Base-by-base conservation (phyloP, 1,284 basidiomycete genomes). In the Malassezia globosa region DNA sequence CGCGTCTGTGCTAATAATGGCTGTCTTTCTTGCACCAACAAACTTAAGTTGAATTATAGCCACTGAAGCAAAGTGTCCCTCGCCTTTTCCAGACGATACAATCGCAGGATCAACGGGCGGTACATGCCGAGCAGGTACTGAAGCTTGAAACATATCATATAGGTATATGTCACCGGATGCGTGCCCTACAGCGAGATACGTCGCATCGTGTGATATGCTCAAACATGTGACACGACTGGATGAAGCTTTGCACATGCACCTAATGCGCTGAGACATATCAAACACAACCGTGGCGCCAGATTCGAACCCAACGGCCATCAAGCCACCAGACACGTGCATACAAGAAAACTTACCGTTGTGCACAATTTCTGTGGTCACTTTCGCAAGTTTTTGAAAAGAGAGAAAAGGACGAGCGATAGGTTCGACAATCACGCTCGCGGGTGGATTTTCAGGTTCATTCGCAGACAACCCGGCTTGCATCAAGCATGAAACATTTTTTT, bases 1-100 rank as follows among this genome's bases (percentile, higher is more conserved):
- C 52, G 90, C 85, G 69, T 97, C 94, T 1, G 87, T 86, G 8
- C 84, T 85, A 29, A 96, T 81, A 42, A 97, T 80, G 2, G 88
- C 89, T 1, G 94, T 97, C 66, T 95, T 92, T 31, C 92, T 79
- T 14, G 82, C 82, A 6, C 87, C 88, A n/a, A 97, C 81, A 64
- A 97, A 99, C 10, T 82, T 83, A 37, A 99, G 75, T 60, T 80
- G 84, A 49, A 85, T 76, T 41, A 99, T 89, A n/a, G 81, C 78
- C 2, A 84, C 84, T n/a, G 84, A 84, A 16, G 77, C 71, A 7
- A 97, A 74, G 69, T 99, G 94, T 0, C 94, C 94, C 73, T 97
- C 94, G 63, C 87, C 84, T 29, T 84, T 77, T 7, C 94, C 94
- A 1, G 86, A 80, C 5, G 78, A 74, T 7, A 92, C 80, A 1